Evolutionary conservation across 345 rosid genomes (phyloP), one percentile per base, ranked within the genome.

Genomic region (Hibiscus syriacus): DNA sequence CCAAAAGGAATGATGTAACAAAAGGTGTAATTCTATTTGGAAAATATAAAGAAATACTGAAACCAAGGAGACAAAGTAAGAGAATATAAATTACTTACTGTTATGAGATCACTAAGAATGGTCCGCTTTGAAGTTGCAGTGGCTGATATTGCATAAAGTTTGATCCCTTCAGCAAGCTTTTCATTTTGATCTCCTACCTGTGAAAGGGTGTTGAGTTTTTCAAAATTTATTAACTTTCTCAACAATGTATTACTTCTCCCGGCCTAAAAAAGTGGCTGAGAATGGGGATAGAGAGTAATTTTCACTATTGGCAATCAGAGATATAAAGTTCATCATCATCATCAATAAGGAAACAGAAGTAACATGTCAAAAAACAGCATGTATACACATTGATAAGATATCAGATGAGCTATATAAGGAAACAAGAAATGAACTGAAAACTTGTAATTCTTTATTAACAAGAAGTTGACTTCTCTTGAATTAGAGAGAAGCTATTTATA

Each of bases 111-210:
- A 68, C 96, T 89, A 11, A 90, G 92, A 55, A 93, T 80, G 48
- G 90, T 89, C 23, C 87, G 80, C 74, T 90, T 93, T 70, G 99
- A 86, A 16, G 90, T 81, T 55, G 95, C 76, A 62, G 94, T 89
- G 55, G 90, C 57, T 68, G 97, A 72, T 73, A 93, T 76, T n/a
- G 99, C 97, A 73, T 79, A 93, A 10, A 93, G 88, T 83, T 89
- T 86, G 67, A 93, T 93, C 70, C 99, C 97, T 77, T 93, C 99
- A 0, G 99, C 96, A 27, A 93, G 89, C 81, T 93, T 93, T 76
- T 93, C 97, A 50, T 93, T 96, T 74, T 73, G 78, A 22, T 93
- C 95, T 64, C 98, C 98, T 77, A 93, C 98, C 98, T 93, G 62
- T 29, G 29, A 22, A 22, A 53, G 25, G 9, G 13, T 43, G 48